Conservation (phyloP, 148 eudicot genomes). For the Chenopodium berlandieri region DNA sequence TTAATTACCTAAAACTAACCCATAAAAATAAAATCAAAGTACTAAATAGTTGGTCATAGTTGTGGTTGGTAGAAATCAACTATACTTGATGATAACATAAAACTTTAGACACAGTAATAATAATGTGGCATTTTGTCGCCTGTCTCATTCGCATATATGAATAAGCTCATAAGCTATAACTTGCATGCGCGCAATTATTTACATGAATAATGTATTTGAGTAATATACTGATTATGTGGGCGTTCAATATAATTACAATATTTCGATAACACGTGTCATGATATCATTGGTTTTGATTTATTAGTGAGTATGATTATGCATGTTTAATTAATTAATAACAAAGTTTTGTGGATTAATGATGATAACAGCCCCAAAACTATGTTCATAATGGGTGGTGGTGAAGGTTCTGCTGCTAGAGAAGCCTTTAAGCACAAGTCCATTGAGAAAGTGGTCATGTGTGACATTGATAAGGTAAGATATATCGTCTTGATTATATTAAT, state of each 20-base stretch:
- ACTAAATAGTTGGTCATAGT: not conserved
- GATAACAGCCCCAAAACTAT: constrained; percentile 57
- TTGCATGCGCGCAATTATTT: constrained; percentile 19
- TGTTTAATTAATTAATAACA: not conserved
- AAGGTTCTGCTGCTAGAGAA: constrained; percentile 83
- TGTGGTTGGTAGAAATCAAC: constrained; percentile 14
- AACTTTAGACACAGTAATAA: not conserved
- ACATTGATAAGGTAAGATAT: constrained; percentile 60
- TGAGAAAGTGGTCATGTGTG: constrained; percentile 76
- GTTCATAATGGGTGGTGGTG: constrained; percentile 92
- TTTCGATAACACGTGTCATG: not conserved
- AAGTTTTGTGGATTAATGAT: not conserved
- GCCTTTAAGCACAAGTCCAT: constrained; percentile 60
- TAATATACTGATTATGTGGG: not conserved
- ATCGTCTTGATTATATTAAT: no score
- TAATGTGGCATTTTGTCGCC: not conserved
- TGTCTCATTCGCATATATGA: not conserved
- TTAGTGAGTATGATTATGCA: constrained; percentile 11
- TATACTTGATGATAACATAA: not conserved
- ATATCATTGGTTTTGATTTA: not conserved
- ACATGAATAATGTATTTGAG: not conserved
- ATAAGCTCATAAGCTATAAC: not conserved
- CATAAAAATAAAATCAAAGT: not conserved
- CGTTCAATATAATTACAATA: not conserved
- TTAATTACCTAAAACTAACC: no score